Percentiles rank a stretch among this genome's conserved stretches.
Evolutionary conservation across 2,329 filamentous ascomycete genomes (phyloP).

Genomic region (Calonectria pseudoreteaudii): DNA sequence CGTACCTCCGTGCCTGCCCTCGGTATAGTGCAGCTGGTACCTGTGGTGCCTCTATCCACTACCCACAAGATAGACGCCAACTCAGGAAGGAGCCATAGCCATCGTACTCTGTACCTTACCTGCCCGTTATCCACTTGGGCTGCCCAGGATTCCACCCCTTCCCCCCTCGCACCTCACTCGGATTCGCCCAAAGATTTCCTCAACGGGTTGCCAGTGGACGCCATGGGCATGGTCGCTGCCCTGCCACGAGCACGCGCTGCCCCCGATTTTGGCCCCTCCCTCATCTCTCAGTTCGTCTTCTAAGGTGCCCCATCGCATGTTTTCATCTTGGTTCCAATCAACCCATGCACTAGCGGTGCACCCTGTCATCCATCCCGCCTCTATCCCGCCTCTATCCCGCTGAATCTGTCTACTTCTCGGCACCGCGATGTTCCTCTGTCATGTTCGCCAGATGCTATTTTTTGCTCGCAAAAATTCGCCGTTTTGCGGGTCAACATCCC

Average conservation of each 20-base stretch:
- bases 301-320: constrained; percentile 5
- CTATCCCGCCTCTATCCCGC: constrained; percentile 2
- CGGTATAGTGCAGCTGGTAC: not conserved
- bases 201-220: not conserved
- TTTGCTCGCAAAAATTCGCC: not conserved
- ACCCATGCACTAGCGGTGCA: constrained; percentile 6
- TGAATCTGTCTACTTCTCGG: constrained; percentile 14
- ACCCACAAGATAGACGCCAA: not conserved
- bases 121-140: constrained; percentile 13
- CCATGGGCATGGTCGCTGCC: constrained; percentile 6
- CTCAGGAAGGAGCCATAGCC: constrained; percentile 5
- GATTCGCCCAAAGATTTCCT: constrained; percentile 13
- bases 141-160: constrained; percentile 10
- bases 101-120: not conserved
- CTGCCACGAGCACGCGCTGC: constrained; percentile 1
- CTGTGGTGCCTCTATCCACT: constrained; percentile 6
- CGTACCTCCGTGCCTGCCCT: constrained; percentile 11
- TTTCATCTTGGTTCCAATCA: constrained; percentile 1
- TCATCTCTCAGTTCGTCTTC: constrained; percentile 20
- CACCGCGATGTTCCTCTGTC: constrained; percentile 17
- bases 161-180: not conserved
- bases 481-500: constrained; percentile 2
- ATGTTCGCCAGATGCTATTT: constrained; percentile 2
- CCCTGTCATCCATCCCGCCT: constrained; percentile 7
- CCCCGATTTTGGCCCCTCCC: constrained; percentile 16